Base-by-base conservation (phyloP, 2,329 filamentous ascomycete genomes). In the Alternaria consortialis region DNA sequence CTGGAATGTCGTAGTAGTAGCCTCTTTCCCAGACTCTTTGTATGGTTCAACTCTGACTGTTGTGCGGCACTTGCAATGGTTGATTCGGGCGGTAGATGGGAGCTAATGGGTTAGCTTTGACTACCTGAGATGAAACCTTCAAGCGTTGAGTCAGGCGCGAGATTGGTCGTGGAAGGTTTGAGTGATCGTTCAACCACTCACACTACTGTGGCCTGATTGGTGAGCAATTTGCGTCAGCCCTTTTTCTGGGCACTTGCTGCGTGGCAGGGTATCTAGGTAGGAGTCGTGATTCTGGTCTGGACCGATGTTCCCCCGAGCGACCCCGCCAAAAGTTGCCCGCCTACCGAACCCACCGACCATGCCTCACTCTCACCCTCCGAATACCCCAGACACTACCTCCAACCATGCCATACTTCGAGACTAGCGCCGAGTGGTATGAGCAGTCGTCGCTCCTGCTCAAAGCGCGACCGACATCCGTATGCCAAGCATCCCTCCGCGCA, bases 361-460 rank as follows among this genome's bases (percentile, higher is more conserved):
- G 27, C 20, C n/a, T 32, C 60, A 32, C 52, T 54, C 56, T 62
- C 61, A 60, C 46, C 50, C 47, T 50, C 50, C 44, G 42, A 63
- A 43, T 32, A n/a, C 65, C 58, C 56, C 60, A 65, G 46, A 53
- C 46, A 52, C 51, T 62, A 50, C 36, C 5, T 54, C 53, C n/a
- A 40, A 72, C 60, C 58, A 97, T 97, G 94, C 90, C 91, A 3
- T 89, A 91, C 78, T 88, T 97, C 77, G 83, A 86, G 53, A 93
- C 92, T 59, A 91, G 91, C 80, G 90, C 97, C 80, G 90, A 94
- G 82, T 99, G 93, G 91, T 91, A 97, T 69, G 89, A 91, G 72
- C 91, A 97, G 80, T 97, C 94, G 13, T 84, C 89, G 17, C 88
- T 94, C 62, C 89, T 99, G 59, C 84, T 99, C 56, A 88, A 95